A percentile compares a stretch with the other conserved stretches of the same genome.
Evolutionary conservation across 331 rosid genomes (phyloP).

Genomic region (Rosa hybrid): DNA sequence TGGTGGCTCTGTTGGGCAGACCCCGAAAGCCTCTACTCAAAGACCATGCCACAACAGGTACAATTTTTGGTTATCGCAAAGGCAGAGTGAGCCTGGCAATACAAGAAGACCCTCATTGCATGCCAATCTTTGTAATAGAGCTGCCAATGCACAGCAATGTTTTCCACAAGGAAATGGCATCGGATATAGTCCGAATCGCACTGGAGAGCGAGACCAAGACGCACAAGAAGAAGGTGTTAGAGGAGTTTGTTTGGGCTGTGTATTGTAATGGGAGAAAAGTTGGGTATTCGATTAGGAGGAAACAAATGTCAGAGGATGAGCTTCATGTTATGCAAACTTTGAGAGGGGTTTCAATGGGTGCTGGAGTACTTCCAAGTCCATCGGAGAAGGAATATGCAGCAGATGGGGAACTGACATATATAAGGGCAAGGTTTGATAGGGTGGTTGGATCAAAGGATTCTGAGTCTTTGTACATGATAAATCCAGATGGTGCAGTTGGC

Average conservation of each 20-base stretch:
- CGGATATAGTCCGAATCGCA: conserved; percentile 77
- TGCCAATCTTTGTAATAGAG: conserved; percentile 81
- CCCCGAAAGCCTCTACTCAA: conserved; percentile 76
- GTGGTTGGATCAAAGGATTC: conserved; percentile 92
- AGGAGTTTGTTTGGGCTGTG: conserved; percentile 91
- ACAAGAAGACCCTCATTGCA: conserved; percentile 89
- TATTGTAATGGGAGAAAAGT: conserved; percentile 88
- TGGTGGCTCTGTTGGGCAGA: conserved; percentile 84
- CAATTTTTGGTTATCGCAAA: conserved; percentile 81
- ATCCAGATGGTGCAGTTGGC: conserved; percentile 73
- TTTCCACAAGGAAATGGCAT: conserved; percentile 83
- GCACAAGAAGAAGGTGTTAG: conserved; percentile 71
- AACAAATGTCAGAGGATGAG: conserved; percentile 78
- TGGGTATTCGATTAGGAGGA: conserved; percentile 85
- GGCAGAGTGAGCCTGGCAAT: conserved; percentile 86
- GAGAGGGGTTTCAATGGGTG: conserved; percentile 97
- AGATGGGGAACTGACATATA: conserved; percentile 85
- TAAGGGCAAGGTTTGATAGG: conserved; percentile 84
- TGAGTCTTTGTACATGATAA: conserved; percentile 80
- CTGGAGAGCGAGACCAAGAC: conserved; percentile 88
- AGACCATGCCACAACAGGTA: conserved; percentile 83
- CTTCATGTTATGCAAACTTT: conserved; percentile 83
- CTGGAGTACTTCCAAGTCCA: conserved; percentile 77
- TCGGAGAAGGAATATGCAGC: conserved; percentile 43
- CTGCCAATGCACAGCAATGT: conserved; percentile 72